phyloP scores from a whole-genome alignment of 31 red algal genomes.

The Bonnemaisonia californica region DNA sequence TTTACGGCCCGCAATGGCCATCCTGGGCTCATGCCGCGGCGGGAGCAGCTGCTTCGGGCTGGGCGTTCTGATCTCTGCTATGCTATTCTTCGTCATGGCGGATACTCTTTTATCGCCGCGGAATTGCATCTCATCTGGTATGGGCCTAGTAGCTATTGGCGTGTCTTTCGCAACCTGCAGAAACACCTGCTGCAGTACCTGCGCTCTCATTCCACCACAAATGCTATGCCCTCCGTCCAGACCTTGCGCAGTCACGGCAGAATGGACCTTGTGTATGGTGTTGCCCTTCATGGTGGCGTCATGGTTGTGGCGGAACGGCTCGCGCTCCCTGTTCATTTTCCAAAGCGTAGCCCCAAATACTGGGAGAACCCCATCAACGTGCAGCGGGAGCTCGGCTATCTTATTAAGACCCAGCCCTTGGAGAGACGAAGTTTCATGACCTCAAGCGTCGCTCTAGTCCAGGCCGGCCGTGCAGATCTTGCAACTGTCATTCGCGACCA shows the following conservation, averaged over 20 bases:
- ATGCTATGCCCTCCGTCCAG: slow-evolving; percentile 63
- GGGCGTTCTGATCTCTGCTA: slow-evolving; percentile 66
- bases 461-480: slow-evolving; percentile 68
- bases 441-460: slow-evolving; percentile 54
- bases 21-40: slow-evolving; percentile 75
- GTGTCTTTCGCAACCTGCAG: slow-evolving; percentile 62
- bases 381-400: slow-evolving; percentile 45
- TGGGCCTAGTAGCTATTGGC: slow-evolving; percentile 80
- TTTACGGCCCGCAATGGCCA: slow-evolving; percentile 68
- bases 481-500: slow-evolving; percentile 74
- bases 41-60: slow-evolving; percentile 48
- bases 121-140: slow-evolving; percentile 81
- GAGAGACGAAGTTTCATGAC: slow-evolving; percentile 60
- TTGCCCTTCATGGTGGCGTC: slow-evolving; percentile 83
- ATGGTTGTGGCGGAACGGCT: slow-evolving; percentile 62
- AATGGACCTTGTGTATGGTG: slow-evolving; percentile 78
- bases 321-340: slow-evolving; percentile 38
- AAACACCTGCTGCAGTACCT: slow-evolving; percentile 48
- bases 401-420: slow-evolving; percentile 44
- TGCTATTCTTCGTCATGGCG: slow-evolving; percentile 80
- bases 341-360: slow-evolving; percentile 22
- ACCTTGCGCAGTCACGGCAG: slow-evolving; percentile 52
- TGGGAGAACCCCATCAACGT: slow-evolving; percentile 53
- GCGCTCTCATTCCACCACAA: not conserved
- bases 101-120: slow-evolving; percentile 65